phyloP scores from a whole-genome alignment of 2,329 filamentous ascomycete genomes.

The Geosmithia putterillii region DNA sequence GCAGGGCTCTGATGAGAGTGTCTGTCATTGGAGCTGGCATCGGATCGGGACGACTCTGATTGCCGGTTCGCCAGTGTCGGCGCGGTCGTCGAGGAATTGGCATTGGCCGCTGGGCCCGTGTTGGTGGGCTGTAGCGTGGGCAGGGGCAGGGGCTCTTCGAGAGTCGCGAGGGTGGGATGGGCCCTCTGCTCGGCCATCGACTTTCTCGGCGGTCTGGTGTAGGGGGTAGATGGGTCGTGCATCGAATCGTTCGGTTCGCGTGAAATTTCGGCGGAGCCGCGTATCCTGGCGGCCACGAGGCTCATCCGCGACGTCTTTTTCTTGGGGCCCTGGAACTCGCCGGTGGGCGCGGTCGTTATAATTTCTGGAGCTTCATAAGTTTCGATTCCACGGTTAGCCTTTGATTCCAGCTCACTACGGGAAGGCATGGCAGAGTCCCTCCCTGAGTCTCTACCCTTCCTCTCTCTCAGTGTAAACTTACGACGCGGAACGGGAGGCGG shows the following conservation, averaged over 20 bases:
- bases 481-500: slow-evolving; percentile 46
- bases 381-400: neutral
- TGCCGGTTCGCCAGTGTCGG: slow-evolving; percentile 24
- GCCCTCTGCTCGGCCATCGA: slow-evolving; percentile 31
- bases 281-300: slow-evolving; percentile 37
- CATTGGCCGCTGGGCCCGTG: slow-evolving; percentile 14
- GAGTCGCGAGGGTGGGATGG: slow-evolving; percentile 19
- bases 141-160: slow-evolving; percentile 42
- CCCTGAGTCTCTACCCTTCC: neutral
- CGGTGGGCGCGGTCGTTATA: slow-evolving; percentile 83
- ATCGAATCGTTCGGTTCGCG: slow-evolving; percentile 10
- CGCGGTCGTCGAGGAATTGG: slow-evolving; percentile 32
- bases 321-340: slow-evolving; percentile 39
- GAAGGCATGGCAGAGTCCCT: neutral
- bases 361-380: slow-evolving; percentile 50
- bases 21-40: slow-evolving; percentile 65
- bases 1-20: slow-evolving; percentile 46
- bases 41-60: slow-evolving; percentile 76
- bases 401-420: neutral
- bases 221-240: slow-evolving; percentile 2
- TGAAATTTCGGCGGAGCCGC: slow-evolving; percentile 36
- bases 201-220: slow-evolving; percentile 13
- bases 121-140: slow-evolving; percentile 15
- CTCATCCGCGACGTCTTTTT: slow-evolving; percentile 45
- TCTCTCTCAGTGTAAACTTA: slow-evolving; percentile 20